A percentile compares a stretch with the other conserved stretches of the same genome.
phyloP scores from a whole-genome alignment of 1,139 yeast genomes.

The Suhomyces bribrorum region DNA sequence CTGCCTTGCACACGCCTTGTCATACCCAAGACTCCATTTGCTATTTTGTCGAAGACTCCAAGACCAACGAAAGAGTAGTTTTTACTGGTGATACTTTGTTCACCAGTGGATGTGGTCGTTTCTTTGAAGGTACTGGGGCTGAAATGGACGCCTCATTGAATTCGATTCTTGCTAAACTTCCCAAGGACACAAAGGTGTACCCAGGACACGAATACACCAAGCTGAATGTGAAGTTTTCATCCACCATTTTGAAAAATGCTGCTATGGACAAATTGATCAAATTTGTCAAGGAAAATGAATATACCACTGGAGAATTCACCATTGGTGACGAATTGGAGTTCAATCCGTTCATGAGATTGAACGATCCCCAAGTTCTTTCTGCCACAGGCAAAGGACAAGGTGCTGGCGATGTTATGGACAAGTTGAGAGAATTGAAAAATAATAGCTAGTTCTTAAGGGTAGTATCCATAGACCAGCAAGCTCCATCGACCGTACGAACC shows the following conservation, averaged over 20 bases:
- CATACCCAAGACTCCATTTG: conserved; percentile 97
- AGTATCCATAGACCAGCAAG: no score
- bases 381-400: conserved; percentile 39
- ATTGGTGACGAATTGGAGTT: conserved; percentile 77
- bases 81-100: conserved; percentile 96
- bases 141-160: conserved; percentile 79
- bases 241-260: conserved; percentile 55
- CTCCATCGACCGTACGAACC: no score
- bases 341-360: conserved; percentile 87
- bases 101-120: conserved; percentile 94
- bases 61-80: conserved; percentile 66
- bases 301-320: conserved; percentile 83
- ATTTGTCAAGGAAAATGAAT: conserved; percentile 56
- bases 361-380: conserved; percentile 54
- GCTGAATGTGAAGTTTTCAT: conserved; percentile 75
- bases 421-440: conserved; percentile 72
- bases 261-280: conserved; percentile 57
- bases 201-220: conserved; percentile 97
- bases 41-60: conserved; percentile 67
- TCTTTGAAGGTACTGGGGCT: conserved; percentile 84
- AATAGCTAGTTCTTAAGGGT: conserved; percentile 33
- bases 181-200: conserved; percentile 69
- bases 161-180: conserved; percentile 56
- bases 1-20: conserved; percentile 93
- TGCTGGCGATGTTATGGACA: conserved; percentile 60